Conservation (phyloP, 2,329 filamentous ascomycete genomes). For the Colletotrichum somersetense region DNA sequence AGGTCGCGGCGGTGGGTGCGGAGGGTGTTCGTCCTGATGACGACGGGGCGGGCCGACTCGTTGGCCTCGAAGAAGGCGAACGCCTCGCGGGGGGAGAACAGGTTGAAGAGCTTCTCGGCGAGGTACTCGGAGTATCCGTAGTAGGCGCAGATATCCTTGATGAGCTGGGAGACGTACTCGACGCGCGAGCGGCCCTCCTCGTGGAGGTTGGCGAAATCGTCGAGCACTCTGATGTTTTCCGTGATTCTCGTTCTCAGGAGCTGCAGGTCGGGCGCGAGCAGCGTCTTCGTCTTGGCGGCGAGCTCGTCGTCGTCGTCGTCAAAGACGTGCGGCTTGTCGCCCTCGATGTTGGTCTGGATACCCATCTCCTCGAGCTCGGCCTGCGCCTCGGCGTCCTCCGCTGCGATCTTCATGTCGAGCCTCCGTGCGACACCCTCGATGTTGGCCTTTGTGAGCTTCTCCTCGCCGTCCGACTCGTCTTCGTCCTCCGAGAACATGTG, state of each 20-base stretch:
- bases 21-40: constrained; percentile 96
- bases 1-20: constrained; percentile 82
- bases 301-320: constrained; percentile 72
- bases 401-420: constrained; percentile 81
- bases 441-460: constrained; percentile 93
- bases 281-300: constrained; percentile 69
- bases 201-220: constrained; percentile 85
- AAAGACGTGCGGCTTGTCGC: constrained; percentile 77
- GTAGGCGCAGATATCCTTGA: constrained; percentile 95
- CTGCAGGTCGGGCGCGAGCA: constrained; percentile 90
- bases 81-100: constrained; percentile 93
- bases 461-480: constrained; percentile 87
- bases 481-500: constrained; percentile 97
- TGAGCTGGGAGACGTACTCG: constrained; percentile 87
- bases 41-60: constrained; percentile 91
- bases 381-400: constrained; percentile 85
- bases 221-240: constrained; percentile 91
- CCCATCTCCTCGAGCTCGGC: constrained; percentile 88
- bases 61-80: constrained; percentile 99
- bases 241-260: constrained; percentile 90
- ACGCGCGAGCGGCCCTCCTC: constrained; percentile 85
- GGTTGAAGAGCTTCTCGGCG: constrained; percentile 93
- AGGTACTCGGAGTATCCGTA: constrained; percentile 96
- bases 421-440: constrained; percentile 92
- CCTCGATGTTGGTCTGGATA: constrained; percentile 92